phyloP scores from a whole-genome alignment of 1,284 basidiomycete genomes.

The Erythrobasidium hasegawianum region DNA sequence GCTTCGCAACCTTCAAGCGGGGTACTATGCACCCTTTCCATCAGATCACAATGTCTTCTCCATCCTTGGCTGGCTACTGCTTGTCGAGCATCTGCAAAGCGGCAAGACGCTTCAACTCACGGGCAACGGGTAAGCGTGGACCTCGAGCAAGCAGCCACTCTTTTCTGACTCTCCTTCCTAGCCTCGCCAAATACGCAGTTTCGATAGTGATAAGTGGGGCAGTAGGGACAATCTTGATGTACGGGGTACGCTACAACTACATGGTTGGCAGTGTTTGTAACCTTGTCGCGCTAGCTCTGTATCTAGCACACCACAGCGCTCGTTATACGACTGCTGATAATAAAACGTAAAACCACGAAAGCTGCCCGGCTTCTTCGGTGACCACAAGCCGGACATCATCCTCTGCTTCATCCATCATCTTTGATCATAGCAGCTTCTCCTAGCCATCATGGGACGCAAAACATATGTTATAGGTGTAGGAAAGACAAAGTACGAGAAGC shows the following conservation, averaged over 20 bases:
- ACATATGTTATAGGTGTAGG: slow-evolving; percentile 63
- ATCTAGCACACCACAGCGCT: no score
- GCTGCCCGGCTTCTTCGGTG: not conserved
- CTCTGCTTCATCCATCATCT: not conserved
- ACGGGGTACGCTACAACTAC: no score
- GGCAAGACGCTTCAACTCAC: not conserved
- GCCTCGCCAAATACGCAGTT: no score
- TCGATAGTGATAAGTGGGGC: no score
- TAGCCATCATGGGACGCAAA: slow-evolving; percentile 26
- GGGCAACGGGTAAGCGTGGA: no score
- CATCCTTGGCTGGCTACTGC: slow-evolving; percentile 46
- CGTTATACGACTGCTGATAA: no score
- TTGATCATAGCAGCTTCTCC: not conserved
- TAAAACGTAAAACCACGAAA: not conserved
- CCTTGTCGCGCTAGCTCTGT: not conserved
- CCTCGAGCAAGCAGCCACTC: no score
- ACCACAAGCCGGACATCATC: not conserved
- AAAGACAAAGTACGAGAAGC: slow-evolving; percentile 77
- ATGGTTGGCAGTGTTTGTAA: no score
- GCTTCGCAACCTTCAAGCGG: slow-evolving; percentile 64
- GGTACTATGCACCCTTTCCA: slow-evolving; percentile 48
- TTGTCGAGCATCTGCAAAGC: slow-evolving; percentile 41
- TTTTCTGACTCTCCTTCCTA: no score
- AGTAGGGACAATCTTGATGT: no score
- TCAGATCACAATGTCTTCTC: slow-evolving; percentile 49